Evolutionary conservation across 1,139 yeast genomes (phyloP).

Genomic region (Kurtzmaniella quercitrusa): DNA sequence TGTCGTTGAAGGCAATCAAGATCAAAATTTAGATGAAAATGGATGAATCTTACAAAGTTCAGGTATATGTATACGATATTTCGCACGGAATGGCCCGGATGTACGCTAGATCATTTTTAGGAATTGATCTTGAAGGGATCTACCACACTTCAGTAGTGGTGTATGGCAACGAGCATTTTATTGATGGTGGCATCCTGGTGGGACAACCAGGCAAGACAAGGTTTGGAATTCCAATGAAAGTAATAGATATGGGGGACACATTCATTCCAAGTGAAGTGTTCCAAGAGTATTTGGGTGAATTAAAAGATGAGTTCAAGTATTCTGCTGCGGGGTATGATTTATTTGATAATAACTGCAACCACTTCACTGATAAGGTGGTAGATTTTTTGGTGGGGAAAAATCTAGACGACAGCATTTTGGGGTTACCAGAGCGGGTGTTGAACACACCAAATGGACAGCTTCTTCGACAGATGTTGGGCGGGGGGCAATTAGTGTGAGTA

Average conservation of each 20-base stretch:
- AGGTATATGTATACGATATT: conserved; percentile 63
- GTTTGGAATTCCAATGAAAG: conserved; percentile 55
- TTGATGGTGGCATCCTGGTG: conserved; percentile 56
- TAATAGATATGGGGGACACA: conserved; percentile 53
- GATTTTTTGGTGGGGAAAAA: conserved; percentile 57
- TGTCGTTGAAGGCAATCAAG: no score
- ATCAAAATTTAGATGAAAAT: no score
- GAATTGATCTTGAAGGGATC: conserved; percentile 52
- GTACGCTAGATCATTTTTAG: conserved; percentile 43
- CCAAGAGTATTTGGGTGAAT: conserved; percentile 49
- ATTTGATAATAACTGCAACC: conserved; percentile 67
- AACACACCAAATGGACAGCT: conserved; percentile 56
- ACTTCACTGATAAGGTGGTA: conserved; percentile 54
- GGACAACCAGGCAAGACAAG: conserved; percentile 50
- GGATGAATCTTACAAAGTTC: conserved; percentile 27
- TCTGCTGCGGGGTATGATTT: conserved; percentile 50
- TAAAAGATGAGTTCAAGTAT: conserved; percentile 40
- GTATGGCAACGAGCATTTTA: conserved; percentile 51
- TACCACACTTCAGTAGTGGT: conserved; percentile 67
- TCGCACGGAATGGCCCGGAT: conserved; percentile 44
- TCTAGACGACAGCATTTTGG: conserved; percentile 45
- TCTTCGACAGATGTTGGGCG: conserved; percentile 33
- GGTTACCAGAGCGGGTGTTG: conserved; percentile 54
- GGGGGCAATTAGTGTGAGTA: conserved; percentile 10
- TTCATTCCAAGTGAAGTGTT: conserved; percentile 49